Evolutionary conservation across 495 filamentous ascomycete species (phyloP).

Genomic region (Penicillium mononematosum): DNA sequence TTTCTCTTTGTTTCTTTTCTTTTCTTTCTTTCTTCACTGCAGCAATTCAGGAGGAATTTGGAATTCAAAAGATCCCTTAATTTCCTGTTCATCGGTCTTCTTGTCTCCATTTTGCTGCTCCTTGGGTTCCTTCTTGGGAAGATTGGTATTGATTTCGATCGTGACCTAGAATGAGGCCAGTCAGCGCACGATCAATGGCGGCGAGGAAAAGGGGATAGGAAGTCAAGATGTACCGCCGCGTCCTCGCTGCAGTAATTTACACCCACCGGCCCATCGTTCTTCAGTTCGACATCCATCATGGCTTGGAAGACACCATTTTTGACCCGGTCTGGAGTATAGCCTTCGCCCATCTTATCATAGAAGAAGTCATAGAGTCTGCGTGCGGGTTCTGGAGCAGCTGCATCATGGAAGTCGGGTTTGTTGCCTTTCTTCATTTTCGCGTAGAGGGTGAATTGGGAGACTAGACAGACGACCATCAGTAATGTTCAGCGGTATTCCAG

Average conservation of each 20-base stretch:
- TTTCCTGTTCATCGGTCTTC: conserved; percentile 21
- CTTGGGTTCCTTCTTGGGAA: conserved; percentile 53
- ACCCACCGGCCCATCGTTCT: conserved; percentile 94
- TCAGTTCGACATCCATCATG: conserved; percentile 95
- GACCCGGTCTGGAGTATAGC: conserved; percentile 73
- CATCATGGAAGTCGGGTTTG: conserved; percentile 94
- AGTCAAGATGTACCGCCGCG: conserved; percentile 56
- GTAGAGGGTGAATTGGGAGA: conserved; percentile 97
- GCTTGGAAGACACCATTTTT: conserved; percentile 96
- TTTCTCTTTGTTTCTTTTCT: neutral
- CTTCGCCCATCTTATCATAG: conserved; percentile 67
- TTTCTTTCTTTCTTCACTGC: conserved; percentile 22
- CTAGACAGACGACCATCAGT: conserved; percentile 40
- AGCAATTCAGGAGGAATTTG: conserved; percentile 41
- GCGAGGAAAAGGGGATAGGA: conserved; percentile 32
- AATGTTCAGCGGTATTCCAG: neutral
- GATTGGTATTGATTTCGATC: conserved; percentile 62
- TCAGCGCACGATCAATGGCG: conserved; percentile 20
- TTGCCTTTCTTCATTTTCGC: conserved; percentile 90
- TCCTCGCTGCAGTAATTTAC: conserved; percentile 63
- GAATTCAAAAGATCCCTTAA: conserved; percentile 35
- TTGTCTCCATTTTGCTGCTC: conserved; percentile 21
- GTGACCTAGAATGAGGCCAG: conserved; percentile 53
- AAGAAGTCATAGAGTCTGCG: conserved; percentile 81
- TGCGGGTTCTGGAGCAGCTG: conserved; percentile 72